Percentiles rank a stretch among this genome's conserved stretches.
phyloP scores from a whole-genome alignment of 2,329 filamentous ascomycete species.

The Microdochium trichocladiopsis region DNA sequence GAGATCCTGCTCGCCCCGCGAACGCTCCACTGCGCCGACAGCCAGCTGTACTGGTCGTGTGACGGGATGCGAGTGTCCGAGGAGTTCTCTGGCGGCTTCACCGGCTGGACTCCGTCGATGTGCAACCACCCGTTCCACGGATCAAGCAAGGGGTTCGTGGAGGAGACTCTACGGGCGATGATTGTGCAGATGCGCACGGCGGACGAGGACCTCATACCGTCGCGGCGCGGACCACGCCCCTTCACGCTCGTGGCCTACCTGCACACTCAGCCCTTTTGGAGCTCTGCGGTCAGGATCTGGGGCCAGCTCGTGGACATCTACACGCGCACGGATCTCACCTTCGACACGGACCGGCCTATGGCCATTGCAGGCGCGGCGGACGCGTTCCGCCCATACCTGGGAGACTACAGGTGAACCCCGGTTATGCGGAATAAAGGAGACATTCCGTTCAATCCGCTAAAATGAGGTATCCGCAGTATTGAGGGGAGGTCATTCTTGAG shows the following conservation, averaged over 20 bases:
- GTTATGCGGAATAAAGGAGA: too few species aligned
- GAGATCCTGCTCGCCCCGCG: slow-evolving; percentile 10
- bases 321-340: slow-evolving; percentile 6
- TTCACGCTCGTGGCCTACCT: not conserved
- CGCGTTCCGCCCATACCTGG: slow-evolving; percentile 4
- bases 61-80: not conserved
- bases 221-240: too few species aligned
- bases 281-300: slow-evolving; percentile 2
- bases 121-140: not conserved
- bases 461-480: too few species aligned
- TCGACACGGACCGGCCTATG: slow-evolving; percentile 8
- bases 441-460: too few species aligned
- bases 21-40: slow-evolving; percentile 10
- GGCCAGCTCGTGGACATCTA: slow-evolving; percentile 3
- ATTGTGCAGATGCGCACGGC: not conserved
- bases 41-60: slow-evolving; percentile 13
- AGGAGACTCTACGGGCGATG: not conserved
- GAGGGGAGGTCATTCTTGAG: too few species aligned
- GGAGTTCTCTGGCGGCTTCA: not conserved
- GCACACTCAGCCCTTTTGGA: not conserved
- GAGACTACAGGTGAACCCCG: too few species aligned
- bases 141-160: not conserved
- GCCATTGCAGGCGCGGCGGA: slow-evolving; percentile 10
- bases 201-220: too few species aligned
- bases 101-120: not conserved